Base-by-base conservation (phyloP, 1,139 yeast species). In the Scheffersomyces stambukii region DNA sequence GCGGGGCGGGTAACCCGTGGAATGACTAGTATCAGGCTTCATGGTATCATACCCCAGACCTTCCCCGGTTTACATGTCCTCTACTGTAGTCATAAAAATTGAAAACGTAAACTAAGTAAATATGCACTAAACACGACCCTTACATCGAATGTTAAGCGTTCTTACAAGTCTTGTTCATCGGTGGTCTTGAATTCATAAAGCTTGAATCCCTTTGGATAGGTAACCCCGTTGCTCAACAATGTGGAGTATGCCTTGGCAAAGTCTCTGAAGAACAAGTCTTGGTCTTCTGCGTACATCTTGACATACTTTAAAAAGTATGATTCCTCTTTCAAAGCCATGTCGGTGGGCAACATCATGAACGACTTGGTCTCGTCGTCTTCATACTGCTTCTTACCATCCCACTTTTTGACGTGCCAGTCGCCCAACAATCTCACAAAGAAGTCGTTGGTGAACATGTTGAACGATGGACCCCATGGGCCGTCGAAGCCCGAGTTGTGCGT, bases 391-490 rank as follows among this genome's bases (percentile, higher is more conserved):
- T 77, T 75, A 19, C 96, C 81, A 37, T 71, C 72, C 85, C 94
- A 84, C 46, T 77, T 64, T 49, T 73, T 78, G 37, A 75, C 64
- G 40, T 77, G 73, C 97, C 97, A 89, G 42, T 77, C 84, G 47
- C 74, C 70, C 42, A 86, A 60, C 43, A 89, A 71, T 48, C 84
- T 70, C 38, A 75, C 77, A 64, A 60, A 89, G 59, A 82, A 86
- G 43, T 82, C 91, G 56, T 85, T 86, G 44, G 91, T 78, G 57
- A 89, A 84, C 57, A 74, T 64, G 43, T 88, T 88, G 46, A 86
- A 84, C 22, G 88, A 79, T 35, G 89, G 91, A 33, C 91, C 93
- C 97, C 97, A 89, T 29, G 95, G 95, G 28, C 96, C 96, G 38
- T 82, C 93, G 54, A 64, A 89, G 3, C 96, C 96, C 8, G 81